Percentiles rank a stretch among this genome's conserved stretches.
These are phyloP conservation scores for Erythrobasidium yunnanense DNA, from an alignment of 768 basidiomycete genomes.

Conservation along the genomic window DNA sequence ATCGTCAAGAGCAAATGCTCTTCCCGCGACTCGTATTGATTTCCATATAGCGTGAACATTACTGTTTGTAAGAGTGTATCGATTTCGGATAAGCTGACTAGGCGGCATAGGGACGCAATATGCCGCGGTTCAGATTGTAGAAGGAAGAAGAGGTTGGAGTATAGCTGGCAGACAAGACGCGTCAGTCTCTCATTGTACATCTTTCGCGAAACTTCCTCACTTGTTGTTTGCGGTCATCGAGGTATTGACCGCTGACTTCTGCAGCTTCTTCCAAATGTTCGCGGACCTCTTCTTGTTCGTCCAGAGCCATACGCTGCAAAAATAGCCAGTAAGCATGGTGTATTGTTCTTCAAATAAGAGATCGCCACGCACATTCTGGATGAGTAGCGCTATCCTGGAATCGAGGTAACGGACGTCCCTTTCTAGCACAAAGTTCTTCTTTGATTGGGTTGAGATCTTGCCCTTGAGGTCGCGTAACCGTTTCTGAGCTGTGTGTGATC, in stretches of 20 bases:
- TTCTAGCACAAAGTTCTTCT: conserved; percentile 99
- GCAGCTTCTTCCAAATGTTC: conserved; percentile 86
- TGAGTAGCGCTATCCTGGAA: conserved; percentile 88
- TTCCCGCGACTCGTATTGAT: conserved; percentile 96
- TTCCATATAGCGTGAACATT: conserved; percentile 99
- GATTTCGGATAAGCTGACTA: conserved; percentile 91
- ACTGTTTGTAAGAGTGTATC: conserved; percentile 98
- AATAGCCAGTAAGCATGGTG: background rate
- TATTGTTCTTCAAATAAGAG: background rate
- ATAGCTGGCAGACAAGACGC: conserved; percentile 55
- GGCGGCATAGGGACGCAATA: conserved; percentile 86
- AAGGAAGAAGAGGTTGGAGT: conserved; percentile 96
- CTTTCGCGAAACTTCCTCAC: conserved; percentile 33
- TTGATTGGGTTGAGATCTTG: conserved; percentile 93
- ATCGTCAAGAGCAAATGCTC: conserved; percentile 96
- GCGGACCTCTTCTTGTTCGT: conserved; percentile 36
- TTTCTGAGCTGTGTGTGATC: conserved; percentile 64
- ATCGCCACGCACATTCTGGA: conserved; percentile 78
- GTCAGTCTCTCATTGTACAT: background rate
- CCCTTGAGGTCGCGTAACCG: conserved; percentile 89
- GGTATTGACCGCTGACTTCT: conserved; percentile 78
- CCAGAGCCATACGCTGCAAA: conserved; percentile 33
- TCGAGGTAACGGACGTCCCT: conserved; percentile 97
- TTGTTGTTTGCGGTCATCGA: conserved; percentile 76
- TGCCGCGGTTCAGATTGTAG: conserved; percentile 96